These are phyloP conservation scores for Debaryomycetaceae sp. DNA, from an alignment of 1,139 yeast genomes.

Conservation along the genomic window DNA sequence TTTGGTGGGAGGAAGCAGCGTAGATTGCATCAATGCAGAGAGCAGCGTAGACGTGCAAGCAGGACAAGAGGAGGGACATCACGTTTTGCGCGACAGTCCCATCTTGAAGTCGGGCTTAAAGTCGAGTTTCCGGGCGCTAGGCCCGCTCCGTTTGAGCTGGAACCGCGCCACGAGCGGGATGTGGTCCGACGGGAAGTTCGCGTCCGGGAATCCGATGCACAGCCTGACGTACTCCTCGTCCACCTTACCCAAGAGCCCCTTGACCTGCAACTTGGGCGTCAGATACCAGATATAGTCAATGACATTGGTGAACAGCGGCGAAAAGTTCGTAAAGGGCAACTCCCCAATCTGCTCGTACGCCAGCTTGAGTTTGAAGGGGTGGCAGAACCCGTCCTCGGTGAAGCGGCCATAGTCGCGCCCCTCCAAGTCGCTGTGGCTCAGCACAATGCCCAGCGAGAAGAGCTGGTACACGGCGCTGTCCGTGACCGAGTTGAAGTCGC, in stretches of 20 bases:
- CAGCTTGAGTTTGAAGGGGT: constrained; percentile 70
- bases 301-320: constrained; percentile 87
- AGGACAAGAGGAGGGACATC: constrained; percentile 1
- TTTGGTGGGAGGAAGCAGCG: too few species aligned
- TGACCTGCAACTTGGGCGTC: constrained; percentile 65
- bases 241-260: constrained; percentile 76
- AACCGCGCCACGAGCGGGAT: constrained; percentile 73
- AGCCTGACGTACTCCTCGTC: constrained; percentile 68
- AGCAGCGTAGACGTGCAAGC: neutral
- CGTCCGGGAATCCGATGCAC: constrained; percentile 88
- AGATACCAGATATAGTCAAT: constrained; percentile 96
- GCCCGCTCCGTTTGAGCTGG: constrained; percentile 44
- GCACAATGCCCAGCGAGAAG: constrained; percentile 66
- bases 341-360: constrained; percentile 82
- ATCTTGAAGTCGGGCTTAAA: constrained; percentile 44
- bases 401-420: constrained; percentile 87
- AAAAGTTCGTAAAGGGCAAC: constrained; percentile 85
- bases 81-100: constrained; percentile 42
- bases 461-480: constrained; percentile 90
- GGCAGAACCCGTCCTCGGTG: constrained; percentile 83
- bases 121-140: constrained; percentile 24
- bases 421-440: constrained; percentile 67
- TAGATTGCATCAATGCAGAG: too few species aligned
- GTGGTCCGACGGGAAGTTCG: constrained; percentile 91
- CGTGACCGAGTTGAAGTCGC: constrained; percentile 86